Percentiles rank a stretch among this genome's conserved stretches.
Conservation (phyloP, 1,284 basidiomycete species). For the Stereum hirsutum region DNA sequence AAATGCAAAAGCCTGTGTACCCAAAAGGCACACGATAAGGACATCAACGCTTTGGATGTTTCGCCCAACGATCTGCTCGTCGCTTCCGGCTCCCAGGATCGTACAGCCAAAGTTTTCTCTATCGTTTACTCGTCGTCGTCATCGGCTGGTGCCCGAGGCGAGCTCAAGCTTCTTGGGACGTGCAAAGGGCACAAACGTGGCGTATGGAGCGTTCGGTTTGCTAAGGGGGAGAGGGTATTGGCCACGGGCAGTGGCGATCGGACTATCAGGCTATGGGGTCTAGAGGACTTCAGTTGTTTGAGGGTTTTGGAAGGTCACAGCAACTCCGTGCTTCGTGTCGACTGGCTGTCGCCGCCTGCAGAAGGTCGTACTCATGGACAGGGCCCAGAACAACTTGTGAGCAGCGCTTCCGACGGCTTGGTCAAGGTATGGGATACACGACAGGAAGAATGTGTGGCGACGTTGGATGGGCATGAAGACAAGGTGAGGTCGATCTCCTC, state of each 20-base stretch:
- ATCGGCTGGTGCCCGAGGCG: slow-evolving; percentile 36
- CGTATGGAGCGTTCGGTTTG: slow-evolving; percentile 92
- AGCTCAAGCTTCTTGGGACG: slow-evolving; percentile 74
- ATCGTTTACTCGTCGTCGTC: slow-evolving; percentile 52
- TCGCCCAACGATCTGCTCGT: slow-evolving; percentile 86
- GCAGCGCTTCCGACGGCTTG: slow-evolving; percentile 86
- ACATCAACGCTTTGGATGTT: slow-evolving; percentile 95
- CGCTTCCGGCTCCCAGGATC: slow-evolving; percentile 94
- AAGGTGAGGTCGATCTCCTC: slow-evolving; percentile 53
- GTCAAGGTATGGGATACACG: slow-evolving; percentile 94
- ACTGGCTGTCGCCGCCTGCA: slow-evolving; percentile 59
- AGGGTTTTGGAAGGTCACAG: slow-evolving; percentile 98
- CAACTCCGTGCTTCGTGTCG: slow-evolving; percentile 91
- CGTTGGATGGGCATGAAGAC: slow-evolving; percentile 94
- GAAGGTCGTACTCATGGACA: slow-evolving; percentile 29
- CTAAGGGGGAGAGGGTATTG: slow-evolving; percentile 73
- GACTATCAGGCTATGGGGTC: slow-evolving; percentile 88
- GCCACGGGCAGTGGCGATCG: slow-evolving; percentile 95
- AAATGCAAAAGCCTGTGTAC: slow-evolving; percentile 77
- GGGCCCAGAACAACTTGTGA: slow-evolving; percentile 69
- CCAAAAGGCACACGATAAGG: slow-evolving; percentile 93
- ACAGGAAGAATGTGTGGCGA: slow-evolving; percentile 81
- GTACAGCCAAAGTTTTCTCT: slow-evolving; percentile 86
- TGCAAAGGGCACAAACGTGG: slow-evolving; percentile 96
- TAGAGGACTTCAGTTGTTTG: slow-evolving; percentile 86